phyloP scores from a whole-genome alignment of 1,284 basidiomycete genomes.

The Cutaneotrichosporon daszewskae region DNA sequence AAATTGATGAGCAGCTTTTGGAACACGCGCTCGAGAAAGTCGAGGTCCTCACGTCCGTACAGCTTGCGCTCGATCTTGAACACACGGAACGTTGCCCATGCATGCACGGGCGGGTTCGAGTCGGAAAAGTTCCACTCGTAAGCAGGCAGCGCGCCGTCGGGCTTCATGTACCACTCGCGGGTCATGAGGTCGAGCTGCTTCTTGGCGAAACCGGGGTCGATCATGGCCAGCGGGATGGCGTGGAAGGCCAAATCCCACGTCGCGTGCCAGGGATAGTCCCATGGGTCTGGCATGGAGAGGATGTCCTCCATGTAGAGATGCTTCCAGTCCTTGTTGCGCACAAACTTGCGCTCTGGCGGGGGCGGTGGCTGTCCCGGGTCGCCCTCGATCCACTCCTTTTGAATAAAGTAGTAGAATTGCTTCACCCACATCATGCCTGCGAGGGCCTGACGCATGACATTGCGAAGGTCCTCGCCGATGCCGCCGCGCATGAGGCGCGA shows the following conservation, averaged over 20 bases:
- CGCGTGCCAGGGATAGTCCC: conserved; percentile 98
- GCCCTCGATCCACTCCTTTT: conserved; percentile 91
- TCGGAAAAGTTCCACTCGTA: conserved; percentile 99
- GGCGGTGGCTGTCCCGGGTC: conserved; percentile 93
- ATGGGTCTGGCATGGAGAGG: conserved; percentile 99
- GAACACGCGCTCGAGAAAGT: conserved; percentile 95
- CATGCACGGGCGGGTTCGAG: conserved; percentile 95
- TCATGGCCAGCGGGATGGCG: conserved; percentile 90
- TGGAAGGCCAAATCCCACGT: conserved; percentile 96
- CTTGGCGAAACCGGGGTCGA: conserved; percentile 93
- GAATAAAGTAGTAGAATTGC: conserved; percentile 93
- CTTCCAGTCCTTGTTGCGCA: conserved; percentile 88
- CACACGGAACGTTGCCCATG: conserved; percentile 93
- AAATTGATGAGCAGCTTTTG: conserved; percentile 91
- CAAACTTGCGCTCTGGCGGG: conserved; percentile 76
- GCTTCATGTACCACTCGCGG: conserved; percentile 96
- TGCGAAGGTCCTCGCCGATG: conserved; percentile 84
- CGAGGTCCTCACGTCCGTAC: conserved; percentile 80
- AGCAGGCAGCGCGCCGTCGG: conserved; percentile 93
- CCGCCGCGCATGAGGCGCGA: conserved; percentile 68
- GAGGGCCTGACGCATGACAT: conserved; percentile 95
- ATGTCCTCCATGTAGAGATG: conserved; percentile 94
- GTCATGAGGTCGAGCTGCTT: conserved; percentile 94
- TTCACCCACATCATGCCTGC: conserved; percentile 99
- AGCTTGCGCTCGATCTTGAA: conserved; percentile 98